phyloP scores from a whole-genome alignment of 345 rosid species.

The Populus pruinosa region DNA sequence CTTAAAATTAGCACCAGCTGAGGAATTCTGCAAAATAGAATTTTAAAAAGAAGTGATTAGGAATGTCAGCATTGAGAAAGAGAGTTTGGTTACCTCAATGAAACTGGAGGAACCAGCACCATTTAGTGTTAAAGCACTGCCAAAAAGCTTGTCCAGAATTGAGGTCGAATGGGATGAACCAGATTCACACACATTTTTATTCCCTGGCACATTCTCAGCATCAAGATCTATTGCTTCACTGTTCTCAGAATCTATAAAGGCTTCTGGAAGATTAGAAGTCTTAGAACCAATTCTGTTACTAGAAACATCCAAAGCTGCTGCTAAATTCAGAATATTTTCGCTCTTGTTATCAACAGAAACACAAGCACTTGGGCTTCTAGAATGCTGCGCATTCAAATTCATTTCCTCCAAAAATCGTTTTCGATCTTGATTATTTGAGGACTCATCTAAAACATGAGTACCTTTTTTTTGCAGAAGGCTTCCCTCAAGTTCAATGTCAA shows the following conservation, averaged over 20 bases:
- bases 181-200: conserved; percentile 38
- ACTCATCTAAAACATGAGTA: conserved; percentile 28
- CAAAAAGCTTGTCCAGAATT: conserved; percentile 75
- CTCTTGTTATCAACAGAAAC: conserved; percentile 27
- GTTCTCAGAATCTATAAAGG: conserved; percentile 32
- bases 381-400: conserved; percentile 35
- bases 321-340: conserved; percentile 28
- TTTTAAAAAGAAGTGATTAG: background rate
- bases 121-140: conserved; percentile 49
- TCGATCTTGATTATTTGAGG: conserved; percentile 38
- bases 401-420: conserved; percentile 30
- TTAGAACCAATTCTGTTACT: conserved; percentile 23
- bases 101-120: conserved; percentile 40
- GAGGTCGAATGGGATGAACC: conserved; percentile 44
- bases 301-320: conserved; percentile 42
- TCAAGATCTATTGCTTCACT: conserved; percentile 41
- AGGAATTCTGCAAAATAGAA: background rate
- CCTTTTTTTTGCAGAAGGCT: conserved; percentile 42
- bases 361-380: conserved; percentile 33
- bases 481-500: conserved; percentile 48
- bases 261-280: conserved; percentile 40
- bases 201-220: conserved; percentile 28
- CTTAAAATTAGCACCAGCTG: background rate
- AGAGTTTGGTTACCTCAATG: conserved; percentile 39
- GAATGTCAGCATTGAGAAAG: background rate